Conservation (phyloP, 2,329 filamentous ascomycete species). For the Fusarium virguliforme region DNA sequence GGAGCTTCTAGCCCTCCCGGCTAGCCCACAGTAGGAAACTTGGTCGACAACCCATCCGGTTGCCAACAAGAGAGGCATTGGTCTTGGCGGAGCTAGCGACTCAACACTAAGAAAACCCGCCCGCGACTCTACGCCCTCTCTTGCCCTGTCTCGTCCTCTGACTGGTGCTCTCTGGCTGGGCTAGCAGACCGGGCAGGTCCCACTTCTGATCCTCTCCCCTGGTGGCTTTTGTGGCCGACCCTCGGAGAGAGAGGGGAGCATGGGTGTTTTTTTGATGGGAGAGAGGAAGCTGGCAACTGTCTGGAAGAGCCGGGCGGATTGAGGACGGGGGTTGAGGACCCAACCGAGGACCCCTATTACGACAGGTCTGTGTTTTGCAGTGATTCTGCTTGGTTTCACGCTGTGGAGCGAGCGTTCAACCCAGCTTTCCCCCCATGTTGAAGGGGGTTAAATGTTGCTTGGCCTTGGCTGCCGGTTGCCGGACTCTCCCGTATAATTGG, state of each 20-base stretch:
- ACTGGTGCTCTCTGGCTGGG: conserved; percentile 15
- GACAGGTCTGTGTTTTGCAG: conserved; percentile 31
- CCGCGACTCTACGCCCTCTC: conserved; percentile 30
- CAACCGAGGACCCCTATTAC: conserved; percentile 50
- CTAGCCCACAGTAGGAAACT: conserved; percentile 26
- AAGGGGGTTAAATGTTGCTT: neutral
- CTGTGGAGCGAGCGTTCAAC: neutral
- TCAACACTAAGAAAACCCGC: conserved; percentile 28
- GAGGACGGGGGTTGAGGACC: conserved; percentile 22
- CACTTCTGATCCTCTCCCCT: conserved; percentile 27
- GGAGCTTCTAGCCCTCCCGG: conserved; percentile 8
- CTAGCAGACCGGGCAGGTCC: conserved; percentile 29
- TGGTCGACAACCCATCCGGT: conserved; percentile 21
- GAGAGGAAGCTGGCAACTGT: conserved; percentile 24
- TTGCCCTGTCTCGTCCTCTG: conserved; percentile 6
- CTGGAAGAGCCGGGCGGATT: neutral
- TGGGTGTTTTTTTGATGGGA: conserved; percentile 19
- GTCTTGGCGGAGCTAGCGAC: conserved; percentile 36
- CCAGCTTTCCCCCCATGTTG: neutral
- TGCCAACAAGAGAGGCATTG: conserved; percentile 31
- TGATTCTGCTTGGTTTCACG: conserved; percentile 7
- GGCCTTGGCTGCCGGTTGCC: neutral
- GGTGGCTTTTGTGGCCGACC: conserved; percentile 21
- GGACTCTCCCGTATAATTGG: neutral
- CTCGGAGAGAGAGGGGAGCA: conserved; percentile 29